Percentiles rank a stretch among this genome's conserved stretches.
Evolutionary conservation across 2,329 filamentous ascomycete species (phyloP).

Genomic region (Pseudogymnoascus sp.): DNA sequence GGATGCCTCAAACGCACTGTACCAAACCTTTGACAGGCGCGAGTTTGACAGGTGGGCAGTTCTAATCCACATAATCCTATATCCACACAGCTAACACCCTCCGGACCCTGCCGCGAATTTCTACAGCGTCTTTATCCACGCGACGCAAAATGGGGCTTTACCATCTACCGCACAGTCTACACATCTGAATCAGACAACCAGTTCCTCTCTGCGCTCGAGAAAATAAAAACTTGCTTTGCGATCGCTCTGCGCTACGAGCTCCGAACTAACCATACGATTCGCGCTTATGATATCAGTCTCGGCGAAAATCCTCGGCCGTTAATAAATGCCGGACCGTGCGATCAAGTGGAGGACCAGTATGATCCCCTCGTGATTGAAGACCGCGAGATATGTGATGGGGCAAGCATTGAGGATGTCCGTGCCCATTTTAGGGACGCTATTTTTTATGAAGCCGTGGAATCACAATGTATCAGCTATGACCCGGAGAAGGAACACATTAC

Average conservation of each 20-base stretch:
- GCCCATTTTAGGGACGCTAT: not conserved
- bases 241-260: not conserved
- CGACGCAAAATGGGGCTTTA: constrained; percentile 8
- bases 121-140: not conserved
- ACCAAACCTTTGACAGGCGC: not conserved
- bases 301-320: not conserved
- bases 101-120: not conserved
- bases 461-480: not conserved
- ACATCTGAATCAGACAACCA: constrained; percentile 19
- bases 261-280: not conserved
- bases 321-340: not conserved
- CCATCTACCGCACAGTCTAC: constrained; percentile 21
- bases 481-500: not conserved
- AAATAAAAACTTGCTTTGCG: constrained; percentile 6
- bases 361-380: constrained; percentile 1
- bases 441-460: not conserved
- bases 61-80: not conserved
- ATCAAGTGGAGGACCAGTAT: not conserved
- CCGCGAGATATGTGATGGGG: not conserved
- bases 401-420: not conserved
- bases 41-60: not conserved
- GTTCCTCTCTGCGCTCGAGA: constrained; percentile 16
- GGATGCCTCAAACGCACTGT: not conserved
- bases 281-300: not conserved
- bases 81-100: not conserved